A percentile compares a stretch with the other conserved stretches of the same genome.
These are phyloP conservation scores for Fusarium guadeloupense DNA, from an alignment of 2,329 filamentous ascomycete genomes.

Conservation along the genomic window DNA sequence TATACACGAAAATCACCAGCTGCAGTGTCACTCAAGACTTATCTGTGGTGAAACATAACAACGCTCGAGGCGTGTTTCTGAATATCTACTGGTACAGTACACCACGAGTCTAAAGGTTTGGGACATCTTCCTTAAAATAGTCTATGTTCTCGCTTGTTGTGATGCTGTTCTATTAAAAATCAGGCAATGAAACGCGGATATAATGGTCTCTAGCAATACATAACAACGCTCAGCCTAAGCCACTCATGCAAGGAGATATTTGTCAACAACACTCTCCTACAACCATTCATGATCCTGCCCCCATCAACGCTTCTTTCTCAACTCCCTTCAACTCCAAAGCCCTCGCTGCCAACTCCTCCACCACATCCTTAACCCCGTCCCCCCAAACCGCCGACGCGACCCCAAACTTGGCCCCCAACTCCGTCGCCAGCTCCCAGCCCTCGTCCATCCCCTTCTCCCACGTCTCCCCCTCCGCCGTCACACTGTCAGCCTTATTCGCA, in stretches of 20 bases:
- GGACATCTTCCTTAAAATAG: no score
- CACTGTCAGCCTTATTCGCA: constrained; percentile 27
- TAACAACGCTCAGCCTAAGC: not conserved
- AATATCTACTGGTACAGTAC: no score
- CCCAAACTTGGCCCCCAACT: constrained; percentile 28
- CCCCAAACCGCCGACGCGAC: constrained; percentile 30
- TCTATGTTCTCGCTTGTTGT: no score
- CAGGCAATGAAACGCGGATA: no score
- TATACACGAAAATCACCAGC: no score
- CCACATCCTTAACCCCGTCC: constrained; percentile 32
- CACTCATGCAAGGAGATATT: not conserved
- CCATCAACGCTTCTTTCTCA: constrained; percentile 5
- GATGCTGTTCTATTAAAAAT: no score
- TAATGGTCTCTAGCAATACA: no score
- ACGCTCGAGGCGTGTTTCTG: no score
- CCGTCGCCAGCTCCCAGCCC: constrained; percentile 24
- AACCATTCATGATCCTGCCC: not conserved
- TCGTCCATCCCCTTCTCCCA: constrained; percentile 24
- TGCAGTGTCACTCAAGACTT: no score
- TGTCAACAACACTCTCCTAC: not conserved
- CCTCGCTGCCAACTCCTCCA: constrained; percentile 30
- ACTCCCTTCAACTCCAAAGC: constrained; percentile 24
- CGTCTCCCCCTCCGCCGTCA: constrained; percentile 13
- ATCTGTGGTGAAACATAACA: no score
- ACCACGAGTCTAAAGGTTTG: no score